Percentiles rank a stretch among this genome's conserved stretches.
Evolutionary conservation across 208 protist genomes (phyloP).

Genomic region (Trypanosoma congolense): DNA sequence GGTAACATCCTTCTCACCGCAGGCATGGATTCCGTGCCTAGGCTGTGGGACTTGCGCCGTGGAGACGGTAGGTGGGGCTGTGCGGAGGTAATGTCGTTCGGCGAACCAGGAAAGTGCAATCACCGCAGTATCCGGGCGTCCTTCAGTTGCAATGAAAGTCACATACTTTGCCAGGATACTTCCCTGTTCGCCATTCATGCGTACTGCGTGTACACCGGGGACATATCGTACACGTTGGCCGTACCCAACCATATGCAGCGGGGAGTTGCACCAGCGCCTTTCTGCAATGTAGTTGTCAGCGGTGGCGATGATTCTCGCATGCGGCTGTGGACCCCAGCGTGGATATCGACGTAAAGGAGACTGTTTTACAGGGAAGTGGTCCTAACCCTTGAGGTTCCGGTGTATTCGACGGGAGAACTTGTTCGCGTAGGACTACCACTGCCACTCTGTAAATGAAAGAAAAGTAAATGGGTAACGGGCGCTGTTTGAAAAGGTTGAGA

Average conservation of each 20-base stretch:
- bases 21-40: slow-evolving; percentile 77
- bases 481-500: too few species aligned
- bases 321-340: slow-evolving; percentile 76
- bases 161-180: slow-evolving; percentile 62
- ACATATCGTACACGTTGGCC: slow-evolving; percentile 43
- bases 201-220: slow-evolving; percentile 70
- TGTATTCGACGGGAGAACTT: too few species aligned
- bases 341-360: slow-evolving; percentile 43
- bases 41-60: slow-evolving; percentile 77
- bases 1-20: slow-evolving; percentile 74
- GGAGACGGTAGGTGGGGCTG: slow-evolving; percentile 22
- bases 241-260: slow-evolving; percentile 65
- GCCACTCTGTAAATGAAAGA: too few species aligned
- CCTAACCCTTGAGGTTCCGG: too few species aligned
- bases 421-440: too few species aligned
- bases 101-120: slow-evolving; percentile 62
- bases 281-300: slow-evolving; percentile 50
- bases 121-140: slow-evolving; percentile 66
- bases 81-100: slow-evolving; percentile 66
- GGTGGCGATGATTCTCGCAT: slow-evolving; percentile 81
- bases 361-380: too few species aligned
- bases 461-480: too few species aligned
- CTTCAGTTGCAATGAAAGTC: slow-evolving; percentile 72
- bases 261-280: slow-evolving; percentile 46
- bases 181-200: slow-evolving; percentile 54